Percentiles rank a stretch among this genome's conserved stretches.
Conservation (phyloP, 2,329 filamentous ascomycete genomes). For the Helotiales sp. region DNA sequence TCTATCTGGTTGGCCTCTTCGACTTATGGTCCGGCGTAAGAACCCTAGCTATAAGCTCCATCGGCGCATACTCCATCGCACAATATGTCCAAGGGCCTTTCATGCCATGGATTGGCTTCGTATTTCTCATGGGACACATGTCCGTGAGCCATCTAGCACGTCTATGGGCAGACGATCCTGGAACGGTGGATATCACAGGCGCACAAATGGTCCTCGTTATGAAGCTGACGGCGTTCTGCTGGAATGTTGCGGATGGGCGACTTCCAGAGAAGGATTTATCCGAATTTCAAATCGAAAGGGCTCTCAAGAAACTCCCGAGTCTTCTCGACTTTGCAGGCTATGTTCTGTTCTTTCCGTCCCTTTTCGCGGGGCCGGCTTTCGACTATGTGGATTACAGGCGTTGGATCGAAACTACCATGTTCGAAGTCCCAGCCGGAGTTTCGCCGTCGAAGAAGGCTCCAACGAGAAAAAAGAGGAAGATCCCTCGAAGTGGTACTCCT, state of each 20-base stretch:
- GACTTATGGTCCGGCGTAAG: conserved; percentile 85
- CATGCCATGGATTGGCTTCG: conserved; percentile 97
- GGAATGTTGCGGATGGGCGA: conserved; percentile 94
- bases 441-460: conserved; percentile 85
- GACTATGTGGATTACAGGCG: conserved; percentile 91
- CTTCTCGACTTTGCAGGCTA: conserved; percentile 86
- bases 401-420: conserved; percentile 95
- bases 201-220: conserved; percentile 99
- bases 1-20: conserved; percentile 93
- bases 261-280: conserved; percentile 80
- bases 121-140: conserved; percentile 95
- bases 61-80: conserved; percentile 81
- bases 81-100: conserved; percentile 83
- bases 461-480: conserved; percentile 87
- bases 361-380: conserved; percentile 90
- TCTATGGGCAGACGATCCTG: conserved; percentile 70
- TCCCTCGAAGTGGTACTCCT: conserved; percentile 87
- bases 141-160: conserved; percentile 86
- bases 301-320: conserved; percentile 73
- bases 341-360: conserved; percentile 91
- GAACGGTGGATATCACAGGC: conserved; percentile 83
- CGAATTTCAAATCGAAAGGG: conserved; percentile 82
- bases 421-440: conserved; percentile 79
- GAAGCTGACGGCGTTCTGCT: conserved; percentile 96
- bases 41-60: conserved; percentile 79